A percentile compares a stretch with the other conserved stretches of the same genome.
Evolutionary conservation across 192 early-diverging fungal genomes (phyloP).

Genomic region (Coemansia javaensis): DNA sequence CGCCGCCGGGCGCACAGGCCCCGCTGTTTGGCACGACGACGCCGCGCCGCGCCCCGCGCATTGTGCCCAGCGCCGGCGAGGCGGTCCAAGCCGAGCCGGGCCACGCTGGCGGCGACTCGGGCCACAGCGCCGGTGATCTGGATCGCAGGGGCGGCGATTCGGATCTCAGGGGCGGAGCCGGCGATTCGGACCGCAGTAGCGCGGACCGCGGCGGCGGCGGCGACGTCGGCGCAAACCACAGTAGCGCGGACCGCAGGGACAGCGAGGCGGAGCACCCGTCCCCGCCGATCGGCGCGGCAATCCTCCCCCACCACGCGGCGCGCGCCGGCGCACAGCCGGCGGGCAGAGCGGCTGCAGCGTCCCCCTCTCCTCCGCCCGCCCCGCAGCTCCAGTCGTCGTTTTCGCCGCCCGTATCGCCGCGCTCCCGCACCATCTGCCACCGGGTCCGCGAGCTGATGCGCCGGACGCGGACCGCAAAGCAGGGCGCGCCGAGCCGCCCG

Average conservation of each 20-base stretch:
- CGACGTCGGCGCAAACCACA: too few species aligned
- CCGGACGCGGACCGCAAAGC: constrained; percentile 18
- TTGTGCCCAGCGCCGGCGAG: background rate
- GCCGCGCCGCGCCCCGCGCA: background rate
- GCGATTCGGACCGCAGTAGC: too few species aligned
- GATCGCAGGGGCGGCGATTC: too few species aligned
- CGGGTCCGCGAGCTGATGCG: constrained; percentile 33
- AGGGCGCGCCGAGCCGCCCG: constrained; percentile 1
- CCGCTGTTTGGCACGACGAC: background rate
- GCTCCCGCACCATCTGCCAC: constrained; percentile 40
- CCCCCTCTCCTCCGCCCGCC: background rate
- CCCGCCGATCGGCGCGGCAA: constrained; percentile 11
- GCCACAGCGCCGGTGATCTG: too few species aligned
- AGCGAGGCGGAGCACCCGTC: too few species aligned
- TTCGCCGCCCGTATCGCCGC: constrained; percentile 36
- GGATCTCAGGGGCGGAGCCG: too few species aligned
- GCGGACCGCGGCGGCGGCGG: too few species aligned
- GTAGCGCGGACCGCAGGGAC: too few species aligned
- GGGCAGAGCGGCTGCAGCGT: background rate
- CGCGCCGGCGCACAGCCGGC: background rate
- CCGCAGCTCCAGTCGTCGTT: constrained; percentile 42
- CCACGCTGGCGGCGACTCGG: too few species aligned
- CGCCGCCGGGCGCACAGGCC: constrained; percentile 24
- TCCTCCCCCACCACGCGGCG: constrained; percentile 14
- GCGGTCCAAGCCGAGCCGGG: too few species aligned